Evolutionary conservation across 352 stramenopile genomes (phyloP).

Genomic region (Thraustotheca clavata): DNA sequence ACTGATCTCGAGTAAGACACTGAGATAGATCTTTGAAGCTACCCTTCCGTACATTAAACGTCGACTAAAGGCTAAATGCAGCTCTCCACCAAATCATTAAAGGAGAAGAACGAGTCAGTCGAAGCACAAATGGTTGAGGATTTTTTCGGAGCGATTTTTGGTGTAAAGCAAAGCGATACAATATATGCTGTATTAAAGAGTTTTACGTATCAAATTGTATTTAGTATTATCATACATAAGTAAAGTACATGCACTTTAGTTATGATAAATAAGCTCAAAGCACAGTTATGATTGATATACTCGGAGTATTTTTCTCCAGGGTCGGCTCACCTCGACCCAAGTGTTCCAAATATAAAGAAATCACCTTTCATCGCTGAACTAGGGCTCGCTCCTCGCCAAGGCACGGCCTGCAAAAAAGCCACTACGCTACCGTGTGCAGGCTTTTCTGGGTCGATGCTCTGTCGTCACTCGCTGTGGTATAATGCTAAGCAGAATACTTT

Average conservation of each 20-base stretch:
- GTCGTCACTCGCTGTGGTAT: no score
- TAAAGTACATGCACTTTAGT: conserved; percentile 80
- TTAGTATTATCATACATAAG: not conserved
- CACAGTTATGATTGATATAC: conserved; percentile 84
- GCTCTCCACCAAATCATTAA: conserved; percentile 31
- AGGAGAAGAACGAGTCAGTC: conserved; percentile 27
- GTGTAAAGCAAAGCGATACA: conserved; percentile 80
- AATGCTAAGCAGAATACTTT: no score
- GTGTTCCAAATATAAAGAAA: no score
- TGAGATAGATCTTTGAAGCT: conserved; percentile 40
- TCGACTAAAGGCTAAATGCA: conserved; percentile 27
- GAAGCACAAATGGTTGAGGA: conserved; percentile 55
- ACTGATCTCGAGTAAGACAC: not conserved
- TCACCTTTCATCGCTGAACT: no score
- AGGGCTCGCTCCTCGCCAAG: no score
- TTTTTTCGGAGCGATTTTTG: conserved; percentile 59
- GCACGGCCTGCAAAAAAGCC: no score
- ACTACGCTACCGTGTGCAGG: no score
- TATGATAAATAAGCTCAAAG: conserved; percentile 84
- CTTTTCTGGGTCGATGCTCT: no score
- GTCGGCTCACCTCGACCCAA: no score
- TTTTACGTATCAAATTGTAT: conserved; percentile 32
- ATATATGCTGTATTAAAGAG: conserved; percentile 85
- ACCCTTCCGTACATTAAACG: conserved; percentile 64
- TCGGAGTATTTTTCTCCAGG: no score